Evolutionary conservation across 768 basidiomycete genomes (phyloP), one percentile per base, ranked within the genome.

Genomic region (Macrolepiota fuliginosa): DNA sequence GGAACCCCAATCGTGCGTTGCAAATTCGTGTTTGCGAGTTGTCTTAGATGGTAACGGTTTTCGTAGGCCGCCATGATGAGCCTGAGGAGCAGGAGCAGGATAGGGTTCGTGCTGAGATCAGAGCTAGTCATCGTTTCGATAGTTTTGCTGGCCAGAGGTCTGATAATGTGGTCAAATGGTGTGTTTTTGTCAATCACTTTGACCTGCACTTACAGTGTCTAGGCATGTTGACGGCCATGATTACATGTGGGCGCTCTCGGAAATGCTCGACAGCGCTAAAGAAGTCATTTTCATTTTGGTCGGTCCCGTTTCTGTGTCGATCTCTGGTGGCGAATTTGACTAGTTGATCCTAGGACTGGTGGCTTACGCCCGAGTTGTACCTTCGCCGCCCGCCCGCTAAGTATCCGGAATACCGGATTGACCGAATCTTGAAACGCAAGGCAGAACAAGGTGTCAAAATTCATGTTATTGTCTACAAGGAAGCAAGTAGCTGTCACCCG

Each of bases 171-270:
- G 88, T 91, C 47, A 98, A 97, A 76, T 98, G 92, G 91, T 90
- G 60, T 25, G 74, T 62, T 39, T 3, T 29, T 55, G 12, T 51
- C 54, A 24, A 35, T 37, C 29, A 13, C 17, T 54, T 47, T 9
- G 36, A 13, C 58, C 5, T 40, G 58, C 35, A 36, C 45, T 46
- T 32, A 40, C 40, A 27, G 47, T 60, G 13, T 1, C 15, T 47
- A 76, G 89, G 88, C 94, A 95, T 70, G 83, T 96, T 51, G 96
- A 96, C 67, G 96, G 96, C 0, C 93, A 97, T 61, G 96, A 98
- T 75, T 98, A 96, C 72, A 91, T 98, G 83, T 98, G 90, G 84
- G 96, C 96, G 0, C 71, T 97, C 37, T 93, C 92, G 1, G 94
- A 96, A 74, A 80, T 96, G 74, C 80, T 98, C n/a, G 90, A 91